Evolutionary conservation across 306 rosid genomes (phyloP).

Genomic region (Citrullus amarus): DNA sequence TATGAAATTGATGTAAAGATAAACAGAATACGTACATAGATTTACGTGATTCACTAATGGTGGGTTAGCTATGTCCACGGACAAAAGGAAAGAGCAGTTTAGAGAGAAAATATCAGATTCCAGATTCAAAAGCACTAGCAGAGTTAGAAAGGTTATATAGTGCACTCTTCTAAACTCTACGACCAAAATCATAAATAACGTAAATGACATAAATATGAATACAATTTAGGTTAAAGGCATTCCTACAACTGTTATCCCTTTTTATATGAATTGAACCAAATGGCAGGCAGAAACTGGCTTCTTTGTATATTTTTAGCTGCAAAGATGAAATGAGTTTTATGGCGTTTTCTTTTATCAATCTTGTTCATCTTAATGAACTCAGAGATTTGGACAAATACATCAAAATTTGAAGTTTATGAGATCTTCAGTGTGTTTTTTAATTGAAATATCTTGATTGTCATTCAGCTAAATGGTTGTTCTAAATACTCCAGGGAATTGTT

Average conservation of each 20-base stretch:
- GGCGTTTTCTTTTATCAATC: neutral
- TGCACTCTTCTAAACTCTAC: too few relatives aligned
- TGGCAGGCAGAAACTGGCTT: neutral
- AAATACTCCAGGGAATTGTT: constrained; percentile 57
- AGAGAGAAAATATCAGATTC: too few relatives aligned
- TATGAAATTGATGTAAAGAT: too few relatives aligned
- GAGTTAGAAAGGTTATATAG: too few relatives aligned
- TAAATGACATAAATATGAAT: too few relatives aligned
- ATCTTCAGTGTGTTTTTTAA: neutral
- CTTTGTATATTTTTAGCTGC: neutral
- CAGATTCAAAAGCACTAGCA: too few relatives aligned
- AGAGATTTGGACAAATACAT: neutral
- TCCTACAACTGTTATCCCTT: neutral
- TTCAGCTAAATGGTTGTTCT: constrained; percentile 10
- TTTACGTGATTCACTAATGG: too few relatives aligned
- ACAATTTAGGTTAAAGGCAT: too few relatives aligned
- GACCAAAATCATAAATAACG: too few relatives aligned
- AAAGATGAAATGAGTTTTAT: neutral
- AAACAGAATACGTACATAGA: too few relatives aligned
- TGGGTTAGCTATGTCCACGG: too few relatives aligned
- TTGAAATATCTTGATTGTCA: neutral
- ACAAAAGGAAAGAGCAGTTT: too few relatives aligned
- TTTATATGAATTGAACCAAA: neutral
- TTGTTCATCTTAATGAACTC: neutral
- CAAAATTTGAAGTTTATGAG: neutral